Evolutionary conservation across 2,329 filamentous ascomycete species (phyloP).

Genomic region (Cordyceps farinosa): DNA sequence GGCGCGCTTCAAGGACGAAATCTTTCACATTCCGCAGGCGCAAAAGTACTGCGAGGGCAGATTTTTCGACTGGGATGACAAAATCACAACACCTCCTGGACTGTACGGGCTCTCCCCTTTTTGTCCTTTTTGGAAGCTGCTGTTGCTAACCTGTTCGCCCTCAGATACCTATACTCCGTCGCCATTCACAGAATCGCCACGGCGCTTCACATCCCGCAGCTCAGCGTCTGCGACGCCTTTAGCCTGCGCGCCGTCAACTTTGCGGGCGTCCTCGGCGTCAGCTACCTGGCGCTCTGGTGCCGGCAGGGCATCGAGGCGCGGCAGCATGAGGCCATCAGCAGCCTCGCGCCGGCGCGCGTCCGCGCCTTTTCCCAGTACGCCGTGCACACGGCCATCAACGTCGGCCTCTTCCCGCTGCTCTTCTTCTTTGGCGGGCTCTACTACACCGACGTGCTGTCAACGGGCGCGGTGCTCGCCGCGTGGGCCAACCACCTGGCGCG

Average conservation of each 20-base stretch:
- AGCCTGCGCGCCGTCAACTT: conserved; percentile 49
- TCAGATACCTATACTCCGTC: conserved; percentile 46
- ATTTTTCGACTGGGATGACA: conserved; percentile 84
- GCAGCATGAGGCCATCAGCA: conserved; percentile 26
- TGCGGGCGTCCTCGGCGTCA: conserved; percentile 37
- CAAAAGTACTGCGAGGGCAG: conserved; percentile 77
- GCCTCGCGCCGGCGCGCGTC: conserved; percentile 18
- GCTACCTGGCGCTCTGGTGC: conserved; percentile 46
- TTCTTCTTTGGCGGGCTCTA: conserved; percentile 97
- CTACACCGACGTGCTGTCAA: conserved; percentile 89
- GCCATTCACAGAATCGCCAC: conserved; percentile 3
- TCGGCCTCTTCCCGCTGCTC: conserved; percentile 79
- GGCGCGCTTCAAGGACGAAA: conserved; percentile 60
- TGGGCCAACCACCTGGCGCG: conserved; percentile 58
- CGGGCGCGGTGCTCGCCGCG: conserved; percentile 66
- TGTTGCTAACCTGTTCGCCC: neutral
- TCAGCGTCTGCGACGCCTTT: conserved; percentile 25
- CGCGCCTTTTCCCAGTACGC: conserved; percentile 37
- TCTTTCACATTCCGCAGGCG: conserved; percentile 88
- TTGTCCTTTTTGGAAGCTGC: neutral
- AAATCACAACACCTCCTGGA: conserved; percentile 94
- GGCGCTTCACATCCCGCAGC: neutral
- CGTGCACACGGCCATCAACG: conserved; percentile 68
- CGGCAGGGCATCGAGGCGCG: conserved; percentile 50
- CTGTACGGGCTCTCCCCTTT: conserved; percentile 49